Percentiles rank a stretch among this genome's conserved stretches.
phyloP scores from a whole-genome alignment of 176 grass and related monocot genomes.

The Zizania latifolia region DNA sequence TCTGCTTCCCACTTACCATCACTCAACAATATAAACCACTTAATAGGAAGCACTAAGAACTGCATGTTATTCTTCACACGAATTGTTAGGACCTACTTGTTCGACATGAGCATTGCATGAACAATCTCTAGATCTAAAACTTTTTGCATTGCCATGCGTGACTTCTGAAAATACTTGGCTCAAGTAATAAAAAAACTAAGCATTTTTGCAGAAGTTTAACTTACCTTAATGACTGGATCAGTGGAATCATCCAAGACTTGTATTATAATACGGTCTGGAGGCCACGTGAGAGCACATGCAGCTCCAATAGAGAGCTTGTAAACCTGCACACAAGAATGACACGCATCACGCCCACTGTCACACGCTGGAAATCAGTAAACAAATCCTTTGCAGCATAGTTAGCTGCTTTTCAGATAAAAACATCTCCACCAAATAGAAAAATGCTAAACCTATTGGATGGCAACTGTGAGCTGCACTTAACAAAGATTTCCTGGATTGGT shows the following conservation, averaged over 20 bases:
- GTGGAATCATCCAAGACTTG: slow-evolving; percentile 82
- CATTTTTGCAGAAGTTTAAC: slow-evolving; percentile 1
- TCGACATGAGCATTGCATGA: not conserved
- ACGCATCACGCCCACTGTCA: slow-evolving; percentile 24
- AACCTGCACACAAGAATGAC: slow-evolving; percentile 41
- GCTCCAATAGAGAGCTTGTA: slow-evolving; percentile 66
- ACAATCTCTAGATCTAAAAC: not conserved
- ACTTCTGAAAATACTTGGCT: not conserved
- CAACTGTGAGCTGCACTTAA: no score
- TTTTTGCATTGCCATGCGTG: not conserved
- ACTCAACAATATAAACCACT: not conserved
- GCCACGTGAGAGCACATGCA: slow-evolving; percentile 72
- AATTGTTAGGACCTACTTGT: not conserved
- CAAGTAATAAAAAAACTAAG: not conserved
- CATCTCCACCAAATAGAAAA: slow-evolving; percentile 1
- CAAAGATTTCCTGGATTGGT: no score
- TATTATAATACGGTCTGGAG: slow-evolving; percentile 58
- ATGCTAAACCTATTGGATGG: not conserved
- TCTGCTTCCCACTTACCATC: not conserved
- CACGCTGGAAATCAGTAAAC: not conserved
- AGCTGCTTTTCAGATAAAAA: not conserved
- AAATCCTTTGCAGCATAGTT: not conserved
- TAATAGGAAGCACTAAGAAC: not conserved
- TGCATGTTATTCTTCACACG: not conserved
- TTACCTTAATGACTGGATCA: slow-evolving; percentile 64